A percentile compares a stretch with the other conserved stretches of the same genome.
These are phyloP conservation scores for Populus pruinosa DNA, from an alignment of 345 rosid species.

Conservation along the genomic window DNA sequence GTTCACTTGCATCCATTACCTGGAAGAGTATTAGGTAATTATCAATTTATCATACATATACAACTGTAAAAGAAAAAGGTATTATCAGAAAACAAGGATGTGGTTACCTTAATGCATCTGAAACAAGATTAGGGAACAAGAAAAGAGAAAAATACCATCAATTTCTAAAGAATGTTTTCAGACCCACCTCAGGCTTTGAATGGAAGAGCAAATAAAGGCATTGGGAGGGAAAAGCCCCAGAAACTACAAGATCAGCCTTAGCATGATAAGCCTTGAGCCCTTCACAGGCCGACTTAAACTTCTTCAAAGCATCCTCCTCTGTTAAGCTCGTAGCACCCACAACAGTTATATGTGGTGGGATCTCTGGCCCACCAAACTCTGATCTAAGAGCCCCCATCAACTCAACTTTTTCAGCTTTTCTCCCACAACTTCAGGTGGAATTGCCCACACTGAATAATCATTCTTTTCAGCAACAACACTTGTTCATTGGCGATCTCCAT, in stretches of 20 bases:
- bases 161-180: not conserved
- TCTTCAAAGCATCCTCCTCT: slow-evolving; percentile 54
- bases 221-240: slow-evolving; percentile 73
- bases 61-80: not conserved
- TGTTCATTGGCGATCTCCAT: not conserved
- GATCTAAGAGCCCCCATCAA: slow-evolving; percentile 45
- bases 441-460: slow-evolving; percentile 79
- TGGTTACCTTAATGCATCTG: too few relatives aligned
- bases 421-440: slow-evolving; percentile 56
- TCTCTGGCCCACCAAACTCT: slow-evolving; percentile 31
- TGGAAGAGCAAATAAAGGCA: slow-evolving; percentile 69
- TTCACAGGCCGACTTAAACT: slow-evolving; percentile 61
- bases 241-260: slow-evolving; percentile 52
- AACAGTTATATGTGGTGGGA: slow-evolving; percentile 82
- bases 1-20: slow-evolving; percentile 65
- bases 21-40: slow-evolving; percentile 16
- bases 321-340: slow-evolving; percentile 56
- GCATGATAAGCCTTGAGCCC: slow-evolving; percentile 52
- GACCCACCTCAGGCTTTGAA: slow-evolving; percentile 57
- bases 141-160: too few relatives aligned
- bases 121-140: too few relatives aligned
- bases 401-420: slow-evolving; percentile 39
- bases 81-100: not conserved
- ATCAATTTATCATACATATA: too few relatives aligned
- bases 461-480: slow-evolving; percentile 20